These are phyloP conservation scores for Nothomitra cinnamomea DNA, from an alignment of 2,329 filamentous ascomycete species.

Conservation along the genomic window DNA sequence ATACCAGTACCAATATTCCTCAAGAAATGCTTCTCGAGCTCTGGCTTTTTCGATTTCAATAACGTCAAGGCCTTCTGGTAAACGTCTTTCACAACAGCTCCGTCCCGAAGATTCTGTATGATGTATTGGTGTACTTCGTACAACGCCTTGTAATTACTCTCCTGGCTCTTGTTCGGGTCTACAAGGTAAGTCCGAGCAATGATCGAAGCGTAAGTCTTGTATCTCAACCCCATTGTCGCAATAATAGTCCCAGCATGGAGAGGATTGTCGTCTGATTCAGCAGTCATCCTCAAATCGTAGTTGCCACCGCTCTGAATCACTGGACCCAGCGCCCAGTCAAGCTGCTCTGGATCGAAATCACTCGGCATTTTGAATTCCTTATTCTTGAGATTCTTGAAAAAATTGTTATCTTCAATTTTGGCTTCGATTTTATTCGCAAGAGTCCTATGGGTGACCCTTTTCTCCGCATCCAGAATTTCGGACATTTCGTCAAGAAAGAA, in stretches of 20 bases:
- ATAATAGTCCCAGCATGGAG: conserved; percentile 89
- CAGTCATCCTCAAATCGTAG: conserved; percentile 72
- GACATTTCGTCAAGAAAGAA: conserved; percentile 99
- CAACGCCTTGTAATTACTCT: conserved; percentile 83
- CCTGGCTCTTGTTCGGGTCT: conserved; percentile 90
- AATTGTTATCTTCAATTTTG: conserved; percentile 86
- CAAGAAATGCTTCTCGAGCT: conserved; percentile 85
- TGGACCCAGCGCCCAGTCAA: conserved; percentile 88
- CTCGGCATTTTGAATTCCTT: conserved; percentile 62
- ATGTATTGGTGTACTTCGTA: conserved; percentile 73
- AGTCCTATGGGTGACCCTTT: conserved; percentile 82
- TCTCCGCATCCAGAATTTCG: conserved; percentile 83
- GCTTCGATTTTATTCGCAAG: conserved; percentile 76
- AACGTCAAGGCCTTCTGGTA: conserved; percentile 72
- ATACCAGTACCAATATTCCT: conserved; percentile 87
- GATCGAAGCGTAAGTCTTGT: conserved; percentile 87
- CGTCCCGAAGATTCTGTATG: conserved; percentile 79
- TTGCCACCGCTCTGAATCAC: conserved; percentile 90
- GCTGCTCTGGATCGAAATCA: conserved; percentile 72
- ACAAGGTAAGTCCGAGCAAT: conserved; percentile 91
- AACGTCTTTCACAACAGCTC: conserved; percentile 71
- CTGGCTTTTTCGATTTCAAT: conserved; percentile 80
- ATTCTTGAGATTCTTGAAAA: conserved; percentile 95
- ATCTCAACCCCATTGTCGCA: conserved; percentile 77
- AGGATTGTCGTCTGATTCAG: conserved; percentile 60